These are phyloP conservation scores for Yamadazyma olivae DNA, from an alignment of 805 yeast species.

Conservation along the genomic window DNA sequence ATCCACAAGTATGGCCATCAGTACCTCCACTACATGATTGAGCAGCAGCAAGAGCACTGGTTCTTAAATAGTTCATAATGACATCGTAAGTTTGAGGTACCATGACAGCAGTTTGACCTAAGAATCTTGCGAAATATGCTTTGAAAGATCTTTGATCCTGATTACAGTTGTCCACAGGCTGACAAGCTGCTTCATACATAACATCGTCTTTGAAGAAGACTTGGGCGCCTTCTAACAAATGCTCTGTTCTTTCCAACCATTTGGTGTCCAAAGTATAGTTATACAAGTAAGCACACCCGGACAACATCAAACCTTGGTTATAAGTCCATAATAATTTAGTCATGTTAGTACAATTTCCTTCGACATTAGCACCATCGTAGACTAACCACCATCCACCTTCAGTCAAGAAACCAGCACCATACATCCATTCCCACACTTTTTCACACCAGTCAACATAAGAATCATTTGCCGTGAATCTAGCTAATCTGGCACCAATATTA, in stretches of 20 bases:
- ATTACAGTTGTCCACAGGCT: constrained; percentile 60
- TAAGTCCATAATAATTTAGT: constrained; percentile 77
- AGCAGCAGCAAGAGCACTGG: constrained; percentile 58
- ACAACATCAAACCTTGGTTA: constrained; percentile 74
- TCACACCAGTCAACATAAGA: constrained; percentile 41
- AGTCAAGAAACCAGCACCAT: constrained; percentile 40
- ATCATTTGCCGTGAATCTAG: constrained; percentile 38
- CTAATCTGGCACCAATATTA: constrained; percentile 43
- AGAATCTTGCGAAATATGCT: constrained; percentile 72
- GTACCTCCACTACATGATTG: constrained; percentile 68
- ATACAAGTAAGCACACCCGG: constrained; percentile 80
- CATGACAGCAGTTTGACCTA: constrained; percentile 71
- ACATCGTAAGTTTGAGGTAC: constrained; percentile 55
- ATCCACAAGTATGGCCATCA: constrained; percentile 76
- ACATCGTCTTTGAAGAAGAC: constrained; percentile 54
- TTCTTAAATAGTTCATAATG: constrained; percentile 43
- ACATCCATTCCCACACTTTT: constrained; percentile 45
- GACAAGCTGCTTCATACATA: constrained; percentile 85
- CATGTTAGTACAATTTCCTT: constrained; percentile 59
- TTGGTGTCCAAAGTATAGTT: constrained; percentile 61
- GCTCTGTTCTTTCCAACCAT: constrained; percentile 65
- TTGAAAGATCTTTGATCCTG: constrained; percentile 91
- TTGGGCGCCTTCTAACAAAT: constrained; percentile 51
- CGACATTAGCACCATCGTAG: constrained; percentile 71
- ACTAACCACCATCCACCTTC: constrained; percentile 47